Base-by-base conservation (phyloP, 2,329 filamentous ascomycete genomes). In the Westerdykella sp. region DNA sequence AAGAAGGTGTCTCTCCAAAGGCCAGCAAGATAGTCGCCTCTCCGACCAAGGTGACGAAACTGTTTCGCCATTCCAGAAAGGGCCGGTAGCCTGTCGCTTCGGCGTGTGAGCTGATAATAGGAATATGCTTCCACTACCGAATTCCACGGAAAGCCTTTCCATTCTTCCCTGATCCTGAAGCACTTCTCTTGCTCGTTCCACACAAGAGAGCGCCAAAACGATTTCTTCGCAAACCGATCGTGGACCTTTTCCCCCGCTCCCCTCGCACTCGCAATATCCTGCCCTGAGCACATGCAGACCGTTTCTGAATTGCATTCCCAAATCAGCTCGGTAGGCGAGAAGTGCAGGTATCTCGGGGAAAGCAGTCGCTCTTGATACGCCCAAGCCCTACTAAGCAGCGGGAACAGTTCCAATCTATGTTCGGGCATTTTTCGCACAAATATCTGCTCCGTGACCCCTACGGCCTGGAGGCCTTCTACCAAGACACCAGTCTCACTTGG, bases 81-180 rank as follows among this genome's bases (percentile, higher is more conserved):
- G 2, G 53, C 51, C 1, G 50, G 45, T 1, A 54, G 45, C 4
- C 46, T 47, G 14, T 56, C 51, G 1, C 43, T 34, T 12, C 23
- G 37, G 14, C 44, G 44, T 1, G 49, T 54, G 4, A 53, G 25
- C 6, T 44, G 22, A 1, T 53, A 41, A 6, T 45, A 41, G 6
- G 51, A 51, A 40, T 56, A 56, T 16, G 45, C 38, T 34, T 56
- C 51, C 2, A 54, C 48, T 14, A 53, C 25, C 11, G 25, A 2
- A 28, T 28, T 4, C 25, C 25, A 28, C 2, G 25, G 9, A 10
- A 28, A 28, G 11, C 25, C 11, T 28, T 12, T 28, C 25, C 4
- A 28, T 28, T 28, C 25, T 12, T 28, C 25, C 25, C 9, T 28
- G 25, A 28, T 10, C 25, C 9, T 28, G 25, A 28, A 28, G 9